Conservation (phyloP, 768 basidiomycete genomes). For the Tylopilus cervinicoccineus region DNA sequence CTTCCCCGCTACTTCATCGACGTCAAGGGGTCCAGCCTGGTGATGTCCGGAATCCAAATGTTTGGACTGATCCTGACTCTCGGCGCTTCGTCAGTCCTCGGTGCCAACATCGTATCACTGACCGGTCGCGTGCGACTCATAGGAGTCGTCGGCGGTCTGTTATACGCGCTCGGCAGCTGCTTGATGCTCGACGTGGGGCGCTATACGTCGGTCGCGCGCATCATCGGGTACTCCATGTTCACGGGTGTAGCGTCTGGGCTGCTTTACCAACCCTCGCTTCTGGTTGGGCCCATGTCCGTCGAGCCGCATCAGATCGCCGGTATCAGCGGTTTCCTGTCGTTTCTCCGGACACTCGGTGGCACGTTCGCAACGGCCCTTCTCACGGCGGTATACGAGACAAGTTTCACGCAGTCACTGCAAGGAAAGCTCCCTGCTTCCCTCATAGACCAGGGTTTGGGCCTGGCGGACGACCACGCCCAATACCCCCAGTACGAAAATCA, state of each 20-base stretch:
- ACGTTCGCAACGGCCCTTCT: conserved; percentile 35
- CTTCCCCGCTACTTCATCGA: conserved; percentile 39
- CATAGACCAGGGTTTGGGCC: conserved; percentile 28
- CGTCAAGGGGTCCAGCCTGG: conserved; percentile 30
- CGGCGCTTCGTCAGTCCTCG: conserved; percentile 33
- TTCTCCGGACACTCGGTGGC: conserved; percentile 32
- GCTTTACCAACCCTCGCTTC: conserved; percentile 33
- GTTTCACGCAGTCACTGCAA: conserved; percentile 27
- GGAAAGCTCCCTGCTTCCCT: conserved; percentile 28
- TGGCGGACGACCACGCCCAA: conserved; percentile 27
- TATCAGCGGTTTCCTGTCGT: conserved; percentile 35
- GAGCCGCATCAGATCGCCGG: conserved; percentile 31
- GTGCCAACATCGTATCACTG: conserved; percentile 31
- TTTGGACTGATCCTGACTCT: conserved; percentile 32
- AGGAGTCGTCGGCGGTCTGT: conserved; percentile 27
- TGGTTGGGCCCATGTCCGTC: conserved; percentile 35
- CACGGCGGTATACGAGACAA: conserved; percentile 32
- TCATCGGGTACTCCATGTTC: conserved; percentile 31
- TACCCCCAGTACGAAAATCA: conserved; percentile 34
- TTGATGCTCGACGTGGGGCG: conserved; percentile 33
- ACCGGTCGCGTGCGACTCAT: conserved; percentile 31
- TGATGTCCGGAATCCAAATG: conserved; percentile 35
- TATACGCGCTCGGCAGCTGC: conserved; percentile 32
- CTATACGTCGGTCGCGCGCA: conserved; percentile 23
- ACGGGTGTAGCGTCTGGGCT: conserved; percentile 31